Conservation (phyloP, 1,139 yeast genomes). For the Magnusiomyces starmeri region DNA sequence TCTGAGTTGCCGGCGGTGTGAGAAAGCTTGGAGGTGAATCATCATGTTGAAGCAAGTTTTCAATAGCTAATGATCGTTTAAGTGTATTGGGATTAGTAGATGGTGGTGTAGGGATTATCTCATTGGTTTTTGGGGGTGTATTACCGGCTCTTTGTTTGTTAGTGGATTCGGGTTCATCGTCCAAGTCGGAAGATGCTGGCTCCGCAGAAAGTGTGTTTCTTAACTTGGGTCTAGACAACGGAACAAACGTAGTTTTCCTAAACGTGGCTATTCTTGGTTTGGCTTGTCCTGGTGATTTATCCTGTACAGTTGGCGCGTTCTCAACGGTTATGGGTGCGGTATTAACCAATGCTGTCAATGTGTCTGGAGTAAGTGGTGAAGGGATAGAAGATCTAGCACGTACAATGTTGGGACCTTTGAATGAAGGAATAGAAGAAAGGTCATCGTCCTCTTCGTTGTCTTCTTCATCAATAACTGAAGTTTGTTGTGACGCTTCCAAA, state of each 20-base stretch:
- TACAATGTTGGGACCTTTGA: background rate
- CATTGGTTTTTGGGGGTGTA: too few relatives aligned
- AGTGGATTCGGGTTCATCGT: too few relatives aligned
- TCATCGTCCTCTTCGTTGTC: background rate
- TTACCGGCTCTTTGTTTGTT: too few relatives aligned
- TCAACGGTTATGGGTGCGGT: background rate
- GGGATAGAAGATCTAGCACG: slow-evolving; percentile 12
- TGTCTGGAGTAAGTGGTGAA: slow-evolving; percentile 8
- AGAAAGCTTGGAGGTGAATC: too few relatives aligned
- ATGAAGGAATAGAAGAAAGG: background rate
- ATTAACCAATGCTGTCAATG: background rate
- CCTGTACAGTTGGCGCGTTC: background rate
- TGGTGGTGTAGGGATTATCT: too few relatives aligned
- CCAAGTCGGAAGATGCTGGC: too few relatives aligned
- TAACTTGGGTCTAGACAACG: background rate
- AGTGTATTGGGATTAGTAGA: too few relatives aligned
- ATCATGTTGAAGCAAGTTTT: too few relatives aligned
- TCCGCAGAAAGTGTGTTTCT: too few relatives aligned
- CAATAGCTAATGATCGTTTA: too few relatives aligned
- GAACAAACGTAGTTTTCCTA: background rate
- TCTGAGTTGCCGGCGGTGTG: too few relatives aligned
- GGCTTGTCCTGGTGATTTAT: background rate
- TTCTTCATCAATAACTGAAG: slow-evolving; percentile 3
- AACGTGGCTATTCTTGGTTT: background rate
- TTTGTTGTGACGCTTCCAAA: slow-evolving; percentile 2